These are phyloP conservation scores for Xylaria digitata DNA, from an alignment of 2,329 filamentous ascomycete genomes.

Conservation along the genomic window DNA sequence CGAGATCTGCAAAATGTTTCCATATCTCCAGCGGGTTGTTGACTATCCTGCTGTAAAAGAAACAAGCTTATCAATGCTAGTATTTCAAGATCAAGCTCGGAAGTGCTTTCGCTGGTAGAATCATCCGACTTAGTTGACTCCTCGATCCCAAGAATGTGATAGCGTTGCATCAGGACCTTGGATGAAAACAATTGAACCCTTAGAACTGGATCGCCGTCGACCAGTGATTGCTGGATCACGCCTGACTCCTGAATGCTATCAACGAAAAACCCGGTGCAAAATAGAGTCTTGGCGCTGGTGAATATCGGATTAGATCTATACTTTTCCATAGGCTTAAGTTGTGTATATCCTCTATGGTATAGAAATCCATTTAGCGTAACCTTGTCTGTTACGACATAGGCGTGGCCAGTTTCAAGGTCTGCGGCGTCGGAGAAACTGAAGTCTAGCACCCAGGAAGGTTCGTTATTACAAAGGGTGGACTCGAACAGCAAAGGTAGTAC, in stretches of 20 bases:
- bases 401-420: not conserved
- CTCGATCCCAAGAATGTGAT: no score
- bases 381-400: not conserved
- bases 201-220: not conserved
- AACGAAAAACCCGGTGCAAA: not conserved
- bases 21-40: no score
- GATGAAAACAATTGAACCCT: no score
- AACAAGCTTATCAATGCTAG: no score
- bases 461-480: not conserved
- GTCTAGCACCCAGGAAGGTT: conserved; percentile 1
- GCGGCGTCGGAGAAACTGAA: not conserved
- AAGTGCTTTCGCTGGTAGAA: no score
- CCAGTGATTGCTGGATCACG: no score
- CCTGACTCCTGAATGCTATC: not conserved
- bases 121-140: no score
- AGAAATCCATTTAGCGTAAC: not conserved
- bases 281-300: not conserved
- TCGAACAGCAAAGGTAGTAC: no score
- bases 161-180: no score
- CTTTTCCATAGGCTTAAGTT: not conserved
- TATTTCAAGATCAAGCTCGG: no score
- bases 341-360: not conserved
- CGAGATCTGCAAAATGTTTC: no score
- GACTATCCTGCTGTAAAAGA: no score
- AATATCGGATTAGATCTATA: not conserved